Percentiles rank a stretch among this genome's conserved stretches.
These are phyloP conservation scores for Persicaria tinctoria DNA, from an alignment of 148 eudicot genomes.

Conservation along the genomic window DNA sequence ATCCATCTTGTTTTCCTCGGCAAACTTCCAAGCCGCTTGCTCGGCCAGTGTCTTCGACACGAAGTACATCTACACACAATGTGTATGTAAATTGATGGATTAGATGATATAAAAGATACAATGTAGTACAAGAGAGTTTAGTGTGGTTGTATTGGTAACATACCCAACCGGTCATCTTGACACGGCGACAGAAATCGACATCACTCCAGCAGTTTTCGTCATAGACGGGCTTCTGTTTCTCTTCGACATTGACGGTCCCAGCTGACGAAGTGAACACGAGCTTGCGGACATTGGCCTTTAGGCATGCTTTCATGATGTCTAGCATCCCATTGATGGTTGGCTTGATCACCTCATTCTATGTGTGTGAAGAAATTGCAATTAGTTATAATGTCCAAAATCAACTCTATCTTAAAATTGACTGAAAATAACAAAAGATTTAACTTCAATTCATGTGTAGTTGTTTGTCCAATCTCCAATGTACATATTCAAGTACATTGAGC, in stretches of 20 bases:
- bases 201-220: constrained; percentile 81
- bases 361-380: too few relatives aligned
- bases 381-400: too few relatives aligned
- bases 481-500: too few relatives aligned
- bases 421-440: too few relatives aligned
- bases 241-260: constrained; percentile 62
- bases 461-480: too few relatives aligned
- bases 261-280: constrained; percentile 88
- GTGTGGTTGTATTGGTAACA: too few relatives aligned
- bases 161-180: constrained; percentile 96
- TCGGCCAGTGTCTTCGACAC: constrained; percentile 81
- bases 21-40: constrained; percentile 68
- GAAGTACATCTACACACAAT: constrained; percentile 63
- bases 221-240: constrained; percentile 36
- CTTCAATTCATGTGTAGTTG: too few relatives aligned
- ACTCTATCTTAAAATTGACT: too few relatives aligned
- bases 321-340: constrained; percentile 72
- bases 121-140: too few relatives aligned
- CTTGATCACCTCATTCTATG: constrained; percentile 83
- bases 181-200: constrained; percentile 46
- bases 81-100: too few relatives aligned
- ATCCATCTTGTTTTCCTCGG: constrained; percentile 69
- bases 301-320: constrained; percentile 72
- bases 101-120: too few relatives aligned
- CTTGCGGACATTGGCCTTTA: constrained; percentile 57